Base-by-base conservation (phyloP, 2,329 filamentous ascomycete species). In the Botryosphaeria dothidea region DNA sequence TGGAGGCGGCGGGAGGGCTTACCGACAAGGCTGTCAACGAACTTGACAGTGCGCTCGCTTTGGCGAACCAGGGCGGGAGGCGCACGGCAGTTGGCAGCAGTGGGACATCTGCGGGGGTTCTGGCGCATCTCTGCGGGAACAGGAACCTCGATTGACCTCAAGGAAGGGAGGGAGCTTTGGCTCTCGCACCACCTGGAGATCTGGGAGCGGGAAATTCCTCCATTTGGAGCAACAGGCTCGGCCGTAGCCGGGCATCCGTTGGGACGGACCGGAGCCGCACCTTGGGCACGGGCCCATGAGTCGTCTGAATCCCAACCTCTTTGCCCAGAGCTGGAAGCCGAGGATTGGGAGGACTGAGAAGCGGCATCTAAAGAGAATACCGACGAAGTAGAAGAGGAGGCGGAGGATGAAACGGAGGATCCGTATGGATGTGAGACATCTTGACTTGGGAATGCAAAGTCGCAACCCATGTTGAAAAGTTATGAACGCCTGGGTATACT, bases 1-100 rank as follows among this genome's bases (percentile, higher is more conserved):
- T 66, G 66, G 64, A 68, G 27, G 21, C 56, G 56, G 41, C 38
- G 38, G 62, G 64, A 70, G 62, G 74, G 79, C 94, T 92, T 92
- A 97, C 94, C 94, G 83, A 97, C 93, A 78, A 97, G 92, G 79
- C 90, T 95, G 80, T 97, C 93, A 80, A 98, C 94, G 76, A 98
- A 97, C 80, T 91, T 93, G 76, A 92, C 87, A 84, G 97, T 97
- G 76, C 93, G 91, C 81, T 97, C 93, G 74, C 88, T 88, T 82
- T 97, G 93, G 73, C 93, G 90, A 68, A 93, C 85, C 69, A 97
- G 86, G 66, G 90, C 81, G 57, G 94, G 92, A 71, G 91, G 90
- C 72, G 86, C 84, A 71, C 86, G 85, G 69, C 86, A 79, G 71
- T 85, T 83, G 66, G 83, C 79, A 65, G 83, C 82, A 34, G 84